Conservation (phyloP, 768 basidiomycete species). For the Auricularia auricula-judae region DNA sequence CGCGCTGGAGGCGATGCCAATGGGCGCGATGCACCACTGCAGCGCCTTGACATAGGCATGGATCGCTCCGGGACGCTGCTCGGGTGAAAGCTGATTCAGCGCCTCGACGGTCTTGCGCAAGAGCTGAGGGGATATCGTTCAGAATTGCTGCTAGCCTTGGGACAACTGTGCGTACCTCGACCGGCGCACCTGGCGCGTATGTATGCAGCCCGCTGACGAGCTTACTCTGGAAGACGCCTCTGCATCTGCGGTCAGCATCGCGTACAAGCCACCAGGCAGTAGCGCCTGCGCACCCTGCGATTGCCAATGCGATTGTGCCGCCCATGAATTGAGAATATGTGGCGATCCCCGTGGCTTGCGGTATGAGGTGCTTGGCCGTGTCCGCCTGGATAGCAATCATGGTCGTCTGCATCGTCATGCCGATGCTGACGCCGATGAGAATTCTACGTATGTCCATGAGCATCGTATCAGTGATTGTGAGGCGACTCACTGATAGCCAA, state of each 20-base stretch:
- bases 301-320: not conserved
- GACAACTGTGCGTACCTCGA: not conserved
- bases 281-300: not conserved
- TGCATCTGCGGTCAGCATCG: not conserved
- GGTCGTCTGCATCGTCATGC: conserved; percentile 22
- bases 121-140: not conserved
- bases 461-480: not conserved
- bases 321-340: conserved; percentile 2
- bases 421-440: conserved; percentile 28
- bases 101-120: not conserved
- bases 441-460: not conserved
- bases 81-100: not conserved
- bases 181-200: not conserved
- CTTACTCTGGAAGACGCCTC: not conserved
- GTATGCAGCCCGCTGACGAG: not conserved
- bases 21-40: not conserved
- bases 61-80: not conserved
- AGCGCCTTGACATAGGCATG: not conserved
- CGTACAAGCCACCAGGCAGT: not conserved
- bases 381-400: conserved; percentile 15
- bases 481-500: conserved; percentile 27
- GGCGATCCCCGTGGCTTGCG: conserved; percentile 15
- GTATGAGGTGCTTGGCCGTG: conserved; percentile 13
- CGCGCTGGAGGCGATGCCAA: not conserved
- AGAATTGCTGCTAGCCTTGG: not conserved